Percentiles rank a stretch among this genome's conserved stretches.
Conservation (phyloP, 345 rosid species). For the Eucalyptus guilfoylei region DNA sequence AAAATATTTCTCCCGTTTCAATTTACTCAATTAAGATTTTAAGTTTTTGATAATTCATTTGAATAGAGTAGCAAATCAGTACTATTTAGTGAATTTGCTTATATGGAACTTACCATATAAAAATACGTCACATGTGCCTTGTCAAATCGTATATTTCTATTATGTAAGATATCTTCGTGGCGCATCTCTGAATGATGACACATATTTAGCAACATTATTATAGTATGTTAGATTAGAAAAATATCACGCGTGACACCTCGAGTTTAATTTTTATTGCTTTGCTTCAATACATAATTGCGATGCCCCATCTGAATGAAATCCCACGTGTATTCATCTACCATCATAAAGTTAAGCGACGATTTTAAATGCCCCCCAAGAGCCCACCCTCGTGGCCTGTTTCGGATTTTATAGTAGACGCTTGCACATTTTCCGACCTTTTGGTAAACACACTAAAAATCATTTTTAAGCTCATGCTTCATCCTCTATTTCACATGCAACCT, state of each 20-base stretch:
- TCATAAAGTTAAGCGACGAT: background rate
- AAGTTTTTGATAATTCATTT: background rate
- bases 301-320: background rate
- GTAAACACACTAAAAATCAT: background rate
- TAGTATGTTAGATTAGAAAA: background rate
- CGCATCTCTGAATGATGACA: too few species aligned
- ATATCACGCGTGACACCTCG: background rate
- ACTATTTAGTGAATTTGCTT: background rate
- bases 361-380: background rate
- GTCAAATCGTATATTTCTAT: too few species aligned
- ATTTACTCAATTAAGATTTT: background rate
- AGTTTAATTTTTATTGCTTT: background rate
- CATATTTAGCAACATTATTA: too few species aligned
- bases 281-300: background rate
- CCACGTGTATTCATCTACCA: background rate
- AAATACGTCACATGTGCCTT: background rate
- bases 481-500: background rate
- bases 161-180: too few species aligned
- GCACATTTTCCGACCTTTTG: background rate
- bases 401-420: background rate
- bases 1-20: background rate
- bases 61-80: background rate
- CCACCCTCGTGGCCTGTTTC: background rate
- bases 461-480: background rate
- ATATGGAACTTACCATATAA: too few species aligned